Percentiles rank a stretch among this genome's conserved stretches.
Evolutionary conservation across 345 rosid genomes (phyloP).

Genomic region (Erucastrum elatum): DNA sequence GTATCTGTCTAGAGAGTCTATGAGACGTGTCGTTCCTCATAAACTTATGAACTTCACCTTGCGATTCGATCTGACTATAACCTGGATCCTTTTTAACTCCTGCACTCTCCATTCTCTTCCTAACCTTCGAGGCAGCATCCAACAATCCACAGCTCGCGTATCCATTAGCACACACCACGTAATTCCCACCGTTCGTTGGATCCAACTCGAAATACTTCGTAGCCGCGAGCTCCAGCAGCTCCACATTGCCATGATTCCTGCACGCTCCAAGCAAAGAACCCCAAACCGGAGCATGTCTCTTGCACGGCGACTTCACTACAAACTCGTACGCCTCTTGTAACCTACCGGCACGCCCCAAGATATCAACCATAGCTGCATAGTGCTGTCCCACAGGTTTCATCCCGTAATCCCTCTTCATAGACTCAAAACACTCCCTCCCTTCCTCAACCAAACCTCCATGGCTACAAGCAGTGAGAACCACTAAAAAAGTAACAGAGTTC

Average conservation of each 20-base stretch:
- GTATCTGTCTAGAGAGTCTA: conserved; percentile 44
- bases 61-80: conserved; percentile 65
- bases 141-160: conserved; percentile 61
- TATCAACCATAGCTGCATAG: conserved; percentile 72
- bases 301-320: conserved; percentile 55
- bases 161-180: conserved; percentile 64
- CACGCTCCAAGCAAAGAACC: conserved; percentile 74
- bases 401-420: conserved; percentile 59
- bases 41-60: conserved; percentile 55
- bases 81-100: conserved; percentile 64
- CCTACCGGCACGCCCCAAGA: conserved; percentile 69
- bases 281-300: conserved; percentile 63
- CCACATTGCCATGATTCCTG: conserved; percentile 60
- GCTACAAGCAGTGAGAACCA: conserved; percentile 71
- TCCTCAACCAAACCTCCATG: conserved; percentile 69
- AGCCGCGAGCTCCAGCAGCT: conserved; percentile 55
- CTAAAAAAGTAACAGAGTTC: conserved; percentile 64
- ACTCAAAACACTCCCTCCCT: conserved; percentile 52
- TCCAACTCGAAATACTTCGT: conserved; percentile 57
- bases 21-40: conserved; percentile 57
- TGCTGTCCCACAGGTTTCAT: conserved; percentile 60
- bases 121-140: conserved; percentile 61
- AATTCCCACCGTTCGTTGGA: conserved; percentile 62
- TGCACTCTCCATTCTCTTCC: conserved; percentile 51
- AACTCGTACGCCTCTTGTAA: conserved; percentile 61